Evolutionary conservation across 768 basidiomycete genomes (phyloP).

Genomic region (Leccinellum luteum): DNA sequence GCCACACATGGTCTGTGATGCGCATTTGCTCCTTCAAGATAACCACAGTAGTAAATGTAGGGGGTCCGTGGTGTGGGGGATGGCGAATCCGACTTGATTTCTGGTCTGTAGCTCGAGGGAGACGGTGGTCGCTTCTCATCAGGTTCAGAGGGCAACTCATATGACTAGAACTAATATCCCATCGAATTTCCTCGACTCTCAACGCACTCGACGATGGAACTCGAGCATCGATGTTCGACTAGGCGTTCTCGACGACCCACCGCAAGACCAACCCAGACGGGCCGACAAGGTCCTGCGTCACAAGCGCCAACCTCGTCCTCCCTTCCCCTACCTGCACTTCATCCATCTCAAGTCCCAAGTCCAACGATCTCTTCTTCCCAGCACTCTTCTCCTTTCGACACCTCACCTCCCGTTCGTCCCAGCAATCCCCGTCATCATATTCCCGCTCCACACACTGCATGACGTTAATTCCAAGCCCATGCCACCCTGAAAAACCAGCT

Average conservation of each 20-base stretch:
- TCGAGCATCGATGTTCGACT: not conserved
- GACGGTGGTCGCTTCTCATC: slow-evolving; percentile 1
- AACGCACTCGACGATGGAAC: not conserved
- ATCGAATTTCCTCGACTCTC: slow-evolving; percentile 5
- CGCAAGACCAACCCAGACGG: slow-evolving; percentile 11
- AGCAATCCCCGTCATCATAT: not conserved
- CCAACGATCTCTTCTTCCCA: not conserved
- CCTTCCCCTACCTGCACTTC: slow-evolving; percentile 27
- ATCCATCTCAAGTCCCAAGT: slow-evolving; percentile 14
- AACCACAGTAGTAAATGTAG: no score
- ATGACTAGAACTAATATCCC: slow-evolving; percentile 6
- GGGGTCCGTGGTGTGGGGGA: slow-evolving; percentile 8
- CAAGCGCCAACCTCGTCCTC: slow-evolving; percentile 17
- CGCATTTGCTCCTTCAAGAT: no score
- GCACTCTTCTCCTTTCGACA: not conserved
- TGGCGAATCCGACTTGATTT: slow-evolving; percentile 11
- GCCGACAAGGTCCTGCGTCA: slow-evolving; percentile 23
- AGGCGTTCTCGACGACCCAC: not conserved
- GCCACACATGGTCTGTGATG: no score
- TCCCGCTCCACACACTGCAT: not conserved
- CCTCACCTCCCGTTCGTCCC: not conserved
- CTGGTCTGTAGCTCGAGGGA: slow-evolving; percentile 3
- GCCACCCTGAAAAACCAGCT: slow-evolving; percentile 30
- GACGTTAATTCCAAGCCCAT: slow-evolving; percentile 20
- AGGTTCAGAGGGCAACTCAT: not conserved